Base-by-base conservation (phyloP, 768 basidiomycete species). In the Imleria badia region DNA sequence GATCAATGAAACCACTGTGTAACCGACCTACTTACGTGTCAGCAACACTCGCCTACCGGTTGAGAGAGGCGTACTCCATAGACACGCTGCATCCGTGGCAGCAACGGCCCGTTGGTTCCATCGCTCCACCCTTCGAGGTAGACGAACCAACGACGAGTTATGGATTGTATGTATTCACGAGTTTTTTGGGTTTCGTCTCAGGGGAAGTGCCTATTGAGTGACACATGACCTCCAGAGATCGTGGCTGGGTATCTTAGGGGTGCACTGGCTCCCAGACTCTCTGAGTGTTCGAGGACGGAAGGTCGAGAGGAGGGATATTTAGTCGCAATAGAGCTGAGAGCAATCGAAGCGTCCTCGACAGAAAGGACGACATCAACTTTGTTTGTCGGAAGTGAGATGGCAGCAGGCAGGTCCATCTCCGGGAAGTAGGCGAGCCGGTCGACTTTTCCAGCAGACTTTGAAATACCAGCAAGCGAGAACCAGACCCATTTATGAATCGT, bases 41-140 rank as follows among this genome's bases (percentile, higher is more conserved):
- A 58, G 44, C 20, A 22, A 51, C 14, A 6, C 17, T 34, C 6
- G 22, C 19, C 23, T 11, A 33, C 12, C 5, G 0, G 13, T 31
- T 38, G 13, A 31, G 15, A 33, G 7, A 6, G 6, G 45, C 70
- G 19, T 60, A 80, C 81, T 60, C 74, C 72, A 64, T 80, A 81
- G 65, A 81, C 78, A 8, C 69, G 66, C 66, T 88, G 89, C 45
- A 93, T 84, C 12, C 83, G 77, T 2, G 88, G 90, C 6, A 93
- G 69, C 19, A 94, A 69, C 1, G 91, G 89, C 2, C 91, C 91
- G 14, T 82, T 81, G 0, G 84, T 79, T 13, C 84, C 85, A 66
- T 91, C 90, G 62, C 86, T 89, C 89, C 89, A 92, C 15, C 91
- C 91, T 15, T 78, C 78, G 5, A 89, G 69, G 55, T 85, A 84